These are phyloP conservation scores for Geosmithia putterillii DNA, from an alignment of 2,329 filamentous ascomycete species.

Conservation along the genomic window DNA sequence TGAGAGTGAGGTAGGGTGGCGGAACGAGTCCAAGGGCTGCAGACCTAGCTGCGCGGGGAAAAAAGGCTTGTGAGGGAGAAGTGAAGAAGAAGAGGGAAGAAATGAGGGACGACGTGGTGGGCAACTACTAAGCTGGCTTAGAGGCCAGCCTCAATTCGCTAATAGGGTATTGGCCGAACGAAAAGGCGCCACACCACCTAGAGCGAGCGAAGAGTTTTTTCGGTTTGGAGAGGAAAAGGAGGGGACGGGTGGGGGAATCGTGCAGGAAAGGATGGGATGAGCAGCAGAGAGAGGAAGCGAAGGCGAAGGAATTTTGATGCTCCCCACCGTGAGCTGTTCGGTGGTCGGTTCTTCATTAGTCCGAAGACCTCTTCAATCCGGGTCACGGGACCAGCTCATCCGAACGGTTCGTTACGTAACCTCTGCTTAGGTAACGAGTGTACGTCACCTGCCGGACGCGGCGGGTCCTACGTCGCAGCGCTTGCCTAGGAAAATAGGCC, in stretches of 20 bases:
- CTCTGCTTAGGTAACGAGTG: too few relatives aligned
- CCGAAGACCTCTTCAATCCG: slow-evolving; percentile 2
- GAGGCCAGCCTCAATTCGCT: slow-evolving; percentile 23
- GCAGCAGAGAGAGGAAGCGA: slow-evolving; percentile 8
- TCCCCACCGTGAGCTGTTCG: slow-evolving; percentile 4
- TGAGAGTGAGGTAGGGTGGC: slow-evolving; percentile 33
- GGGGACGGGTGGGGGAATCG: background rate
- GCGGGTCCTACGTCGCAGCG: too few relatives aligned
- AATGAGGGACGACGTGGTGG: slow-evolving; percentile 30
- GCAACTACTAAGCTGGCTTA: slow-evolving; percentile 18
- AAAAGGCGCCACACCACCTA: too few relatives aligned
- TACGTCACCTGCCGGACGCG: too few relatives aligned
- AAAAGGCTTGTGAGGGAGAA: slow-evolving; percentile 39
- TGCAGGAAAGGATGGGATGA: slow-evolving; percentile 1
- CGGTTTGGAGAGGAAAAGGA: background rate
- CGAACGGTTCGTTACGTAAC: background rate
- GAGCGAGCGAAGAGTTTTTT: background rate
- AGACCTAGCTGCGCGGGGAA: slow-evolving; percentile 54
- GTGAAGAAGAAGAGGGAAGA: slow-evolving; percentile 29
- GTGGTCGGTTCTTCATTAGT: background rate
- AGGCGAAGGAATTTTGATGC: slow-evolving; percentile 7
- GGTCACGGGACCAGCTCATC: background rate
- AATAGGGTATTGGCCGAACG: too few relatives aligned
- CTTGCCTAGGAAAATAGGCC: too few relatives aligned
- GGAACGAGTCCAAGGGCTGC: slow-evolving; percentile 36